phyloP scores from a whole-genome alignment of 2,329 filamentous ascomycete genomes.

The Fusarium coicis region DNA sequence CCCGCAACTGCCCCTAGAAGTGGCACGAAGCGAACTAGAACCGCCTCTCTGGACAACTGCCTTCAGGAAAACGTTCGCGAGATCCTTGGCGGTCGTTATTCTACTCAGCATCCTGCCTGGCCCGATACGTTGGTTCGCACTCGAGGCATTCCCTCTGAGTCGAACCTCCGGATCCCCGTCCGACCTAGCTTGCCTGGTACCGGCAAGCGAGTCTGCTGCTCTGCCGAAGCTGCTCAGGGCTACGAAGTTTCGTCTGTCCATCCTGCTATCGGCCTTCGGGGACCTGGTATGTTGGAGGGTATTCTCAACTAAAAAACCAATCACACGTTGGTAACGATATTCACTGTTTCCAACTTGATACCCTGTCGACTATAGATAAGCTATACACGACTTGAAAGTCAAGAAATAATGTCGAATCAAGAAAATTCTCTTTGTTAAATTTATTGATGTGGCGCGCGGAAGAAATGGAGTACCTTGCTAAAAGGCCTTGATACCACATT shows the following conservation, averaged over 20 bases:
- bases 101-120: slow-evolving; percentile 46
- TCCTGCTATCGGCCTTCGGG: slow-evolving; percentile 61
- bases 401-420: slow-evolving; percentile 43
- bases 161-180: slow-evolving; percentile 51
- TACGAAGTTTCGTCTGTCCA: slow-evolving; percentile 61
- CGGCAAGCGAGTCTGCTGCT: slow-evolving; percentile 75
- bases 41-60: slow-evolving; percentile 66
- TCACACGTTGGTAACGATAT: slow-evolving; percentile 31
- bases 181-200: slow-evolving; percentile 59
- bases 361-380: slow-evolving; percentile 33
- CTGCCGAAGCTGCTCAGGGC: slow-evolving; percentile 64
- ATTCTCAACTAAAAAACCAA: slow-evolving; percentile 63
- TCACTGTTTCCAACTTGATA: slow-evolving; percentile 35
- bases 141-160: slow-evolving; percentile 39
- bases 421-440: slow-evolving; percentile 45
- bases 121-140: slow-evolving; percentile 54
- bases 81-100: slow-evolving; percentile 59
- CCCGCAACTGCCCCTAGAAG: slow-evolving; percentile 47
- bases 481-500: slow-evolving; percentile 47
- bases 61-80: slow-evolving; percentile 76
- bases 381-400: slow-evolving; percentile 34
- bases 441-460: slow-evolving; percentile 41
- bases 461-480: slow-evolving; percentile 46
- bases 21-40: slow-evolving; percentile 69
- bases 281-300: slow-evolving; percentile 74